Conservation (phyloP, 371 early-diverging fungal species). For the Mortierella sp. region DNA sequence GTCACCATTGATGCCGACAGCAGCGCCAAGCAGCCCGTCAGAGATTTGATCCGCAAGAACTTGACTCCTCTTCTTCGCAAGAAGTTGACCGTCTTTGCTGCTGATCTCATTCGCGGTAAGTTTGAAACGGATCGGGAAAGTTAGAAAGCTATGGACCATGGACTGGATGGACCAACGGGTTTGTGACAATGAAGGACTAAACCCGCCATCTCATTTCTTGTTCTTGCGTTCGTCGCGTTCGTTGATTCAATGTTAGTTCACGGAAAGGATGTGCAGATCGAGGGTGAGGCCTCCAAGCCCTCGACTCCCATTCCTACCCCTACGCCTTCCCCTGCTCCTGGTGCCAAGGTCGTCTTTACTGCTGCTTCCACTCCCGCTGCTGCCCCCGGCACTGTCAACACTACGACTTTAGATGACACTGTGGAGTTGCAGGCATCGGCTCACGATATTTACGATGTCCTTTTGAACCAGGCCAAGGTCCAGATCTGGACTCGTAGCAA, state of each 20-base stretch:
- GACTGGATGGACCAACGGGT: neutral
- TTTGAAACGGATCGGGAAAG: constrained; percentile 12
- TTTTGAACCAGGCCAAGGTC: constrained; percentile 83
- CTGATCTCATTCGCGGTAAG: constrained; percentile 82
- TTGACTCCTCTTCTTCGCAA: constrained; percentile 75
- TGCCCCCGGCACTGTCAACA: constrained; percentile 64
- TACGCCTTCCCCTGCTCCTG: constrained; percentile 30
- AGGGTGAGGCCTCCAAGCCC: constrained; percentile 57
- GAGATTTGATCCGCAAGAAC: constrained; percentile 79
- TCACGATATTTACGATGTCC: constrained; percentile 83
- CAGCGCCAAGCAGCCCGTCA: constrained; percentile 72
- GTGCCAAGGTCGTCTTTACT: constrained; percentile 16
- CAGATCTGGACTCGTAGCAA: constrained; percentile 86
- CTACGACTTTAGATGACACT: constrained; percentile 79
- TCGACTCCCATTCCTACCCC: constrained; percentile 42
- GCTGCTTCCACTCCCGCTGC: constrained; percentile 25
- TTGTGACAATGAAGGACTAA: neutral
- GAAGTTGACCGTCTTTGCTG: constrained; percentile 76
- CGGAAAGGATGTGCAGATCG: constrained; percentile 92
- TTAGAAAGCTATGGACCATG: neutral
- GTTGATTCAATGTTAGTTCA: constrained; percentile 64
- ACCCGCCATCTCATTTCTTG: neutral
- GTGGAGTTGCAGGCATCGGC: constrained; percentile 93
- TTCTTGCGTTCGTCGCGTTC: neutral
- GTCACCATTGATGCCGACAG: constrained; percentile 76